These are phyloP conservation scores for Chaetoscypha palmicola DNA, from an alignment of 2,329 filamentous ascomycete species.

Conservation along the genomic window DNA sequence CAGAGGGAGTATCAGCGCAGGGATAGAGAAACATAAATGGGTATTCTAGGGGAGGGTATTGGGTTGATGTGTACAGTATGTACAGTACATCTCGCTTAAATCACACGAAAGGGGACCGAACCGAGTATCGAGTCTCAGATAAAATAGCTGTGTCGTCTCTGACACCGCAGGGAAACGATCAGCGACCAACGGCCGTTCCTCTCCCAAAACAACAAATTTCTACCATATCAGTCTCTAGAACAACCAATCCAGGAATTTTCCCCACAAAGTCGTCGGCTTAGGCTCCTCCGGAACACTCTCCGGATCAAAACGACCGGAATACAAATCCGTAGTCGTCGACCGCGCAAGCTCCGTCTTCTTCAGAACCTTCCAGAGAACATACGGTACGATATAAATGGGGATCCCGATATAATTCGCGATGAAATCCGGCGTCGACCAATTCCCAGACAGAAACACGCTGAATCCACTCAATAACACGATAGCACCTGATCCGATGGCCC, in stretches of 20 bases:
- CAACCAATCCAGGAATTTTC: conserved; percentile 11
- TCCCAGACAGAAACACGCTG: conserved; percentile 46
- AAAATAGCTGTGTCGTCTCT: no score
- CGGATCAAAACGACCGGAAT: conserved; percentile 10
- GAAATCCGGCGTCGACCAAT: conserved; percentile 38
- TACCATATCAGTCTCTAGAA: no score
- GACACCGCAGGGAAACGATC: no score
- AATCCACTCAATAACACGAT: conserved; percentile 52
- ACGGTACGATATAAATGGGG: conserved; percentile 48
- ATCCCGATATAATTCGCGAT: conserved; percentile 48
- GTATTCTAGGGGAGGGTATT: no score
- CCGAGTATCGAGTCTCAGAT: no score
- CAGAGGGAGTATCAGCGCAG: no score
- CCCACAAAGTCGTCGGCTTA: conserved; percentile 9
- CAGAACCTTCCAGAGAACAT: conserved; percentile 23
- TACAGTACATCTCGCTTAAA: no score
- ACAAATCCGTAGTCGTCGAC: conserved; percentile 7
- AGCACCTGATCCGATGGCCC: conserved; percentile 31
- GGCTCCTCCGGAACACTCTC: background rate
- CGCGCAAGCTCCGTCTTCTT: conserved; percentile 9
- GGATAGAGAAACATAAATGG: no score
- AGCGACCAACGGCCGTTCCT: no score
- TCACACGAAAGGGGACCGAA: no score
- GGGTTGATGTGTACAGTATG: no score
- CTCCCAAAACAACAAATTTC: no score